phyloP scores from a whole-genome alignment of 768 basidiomycete genomes.

The Tremella fuciformis region DNA sequence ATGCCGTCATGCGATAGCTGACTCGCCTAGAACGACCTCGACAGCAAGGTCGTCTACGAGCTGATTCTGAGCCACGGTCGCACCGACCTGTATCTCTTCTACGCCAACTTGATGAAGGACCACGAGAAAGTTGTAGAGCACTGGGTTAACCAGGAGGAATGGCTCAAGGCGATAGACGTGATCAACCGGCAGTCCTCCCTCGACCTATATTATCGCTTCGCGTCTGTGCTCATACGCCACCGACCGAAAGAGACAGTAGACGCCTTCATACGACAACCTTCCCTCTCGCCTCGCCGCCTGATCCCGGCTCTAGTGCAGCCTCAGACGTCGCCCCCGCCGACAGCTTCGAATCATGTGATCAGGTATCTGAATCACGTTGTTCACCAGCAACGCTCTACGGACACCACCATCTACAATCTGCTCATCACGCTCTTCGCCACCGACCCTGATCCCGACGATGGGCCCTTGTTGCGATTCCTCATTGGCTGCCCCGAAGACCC shows the following conservation, averaged over 20 bases:
- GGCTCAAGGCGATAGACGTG: conserved; percentile 84
- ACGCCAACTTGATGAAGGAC: conserved; percentile 77
- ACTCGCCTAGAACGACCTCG: conserved; percentile 67
- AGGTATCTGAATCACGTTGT: conserved; percentile 83
- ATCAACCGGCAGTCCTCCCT: conserved; percentile 80
- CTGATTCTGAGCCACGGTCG: conserved; percentile 90
- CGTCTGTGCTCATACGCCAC: conserved; percentile 78
- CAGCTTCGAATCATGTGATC: conserved; percentile 67
- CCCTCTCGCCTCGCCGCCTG: conserved; percentile 75
- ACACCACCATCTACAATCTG: conserved; percentile 87
- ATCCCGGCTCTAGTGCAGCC: conserved; percentile 86
- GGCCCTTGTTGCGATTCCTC: conserved; percentile 67
- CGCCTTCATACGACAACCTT: conserved; percentile 79
- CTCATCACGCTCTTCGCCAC: conserved; percentile 78
- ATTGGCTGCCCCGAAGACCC: conserved; percentile 76
- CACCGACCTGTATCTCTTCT: conserved; percentile 87
- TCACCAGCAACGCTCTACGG: conserved; percentile 74
- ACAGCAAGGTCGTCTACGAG: conserved; percentile 81
- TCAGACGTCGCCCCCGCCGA: conserved; percentile 59
- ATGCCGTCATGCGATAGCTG: background rate
- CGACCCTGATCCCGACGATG: conserved; percentile 52
- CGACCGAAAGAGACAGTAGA: conserved; percentile 87
- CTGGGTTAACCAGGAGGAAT: conserved; percentile 88
- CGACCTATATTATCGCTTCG: conserved; percentile 89
- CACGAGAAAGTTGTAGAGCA: conserved; percentile 80